Conservation (phyloP, 352 stramenopile species). For the Bremia lactucae region DNA sequence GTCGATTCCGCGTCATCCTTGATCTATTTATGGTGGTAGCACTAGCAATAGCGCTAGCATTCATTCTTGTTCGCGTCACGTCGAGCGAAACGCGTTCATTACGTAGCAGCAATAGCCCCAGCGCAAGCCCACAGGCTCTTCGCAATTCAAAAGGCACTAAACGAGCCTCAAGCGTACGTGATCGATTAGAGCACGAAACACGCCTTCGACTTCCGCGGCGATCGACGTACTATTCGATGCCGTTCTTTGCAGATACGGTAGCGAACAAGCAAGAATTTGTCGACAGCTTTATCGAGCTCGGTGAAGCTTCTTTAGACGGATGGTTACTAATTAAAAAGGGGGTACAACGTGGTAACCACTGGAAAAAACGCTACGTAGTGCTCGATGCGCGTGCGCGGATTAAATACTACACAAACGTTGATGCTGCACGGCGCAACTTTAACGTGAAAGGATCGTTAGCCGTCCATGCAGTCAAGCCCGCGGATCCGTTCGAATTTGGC, state of each 20-base stretch:
- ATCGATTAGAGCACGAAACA: conserved; percentile 55
- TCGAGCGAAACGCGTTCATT: too few species aligned
- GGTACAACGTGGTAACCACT: conserved; percentile 55
- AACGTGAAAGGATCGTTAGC: conserved; percentile 71
- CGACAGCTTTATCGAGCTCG: conserved; percentile 50
- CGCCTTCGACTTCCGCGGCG: conserved; percentile 38
- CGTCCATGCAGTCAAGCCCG: conserved; percentile 67
- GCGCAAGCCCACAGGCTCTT: neutral
- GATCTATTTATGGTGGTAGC: conserved; percentile 60
- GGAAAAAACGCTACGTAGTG: conserved; percentile 79
- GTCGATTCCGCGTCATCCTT: conserved; percentile 28
- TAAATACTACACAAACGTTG: conserved; percentile 73
- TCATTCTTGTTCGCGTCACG: conserved; percentile 62
- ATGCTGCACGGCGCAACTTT: conserved; percentile 60
- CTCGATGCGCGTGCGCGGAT: conserved; percentile 62
- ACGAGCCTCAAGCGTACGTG: conserved; percentile 33
- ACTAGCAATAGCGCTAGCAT: conserved; percentile 44
- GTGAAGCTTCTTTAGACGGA: conserved; percentile 54
- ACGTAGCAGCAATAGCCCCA: neutral
- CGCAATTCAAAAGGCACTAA: conserved; percentile 12
- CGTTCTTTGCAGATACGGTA: conserved; percentile 68
- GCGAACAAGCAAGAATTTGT: conserved; percentile 71
- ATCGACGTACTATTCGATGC: conserved; percentile 68
- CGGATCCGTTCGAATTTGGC: conserved; percentile 59
- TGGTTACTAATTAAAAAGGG: conserved; percentile 78